Evolutionary conservation across 2,329 filamentous ascomycete species (phyloP).

Genomic region (Xylariomycetidae sp.): DNA sequence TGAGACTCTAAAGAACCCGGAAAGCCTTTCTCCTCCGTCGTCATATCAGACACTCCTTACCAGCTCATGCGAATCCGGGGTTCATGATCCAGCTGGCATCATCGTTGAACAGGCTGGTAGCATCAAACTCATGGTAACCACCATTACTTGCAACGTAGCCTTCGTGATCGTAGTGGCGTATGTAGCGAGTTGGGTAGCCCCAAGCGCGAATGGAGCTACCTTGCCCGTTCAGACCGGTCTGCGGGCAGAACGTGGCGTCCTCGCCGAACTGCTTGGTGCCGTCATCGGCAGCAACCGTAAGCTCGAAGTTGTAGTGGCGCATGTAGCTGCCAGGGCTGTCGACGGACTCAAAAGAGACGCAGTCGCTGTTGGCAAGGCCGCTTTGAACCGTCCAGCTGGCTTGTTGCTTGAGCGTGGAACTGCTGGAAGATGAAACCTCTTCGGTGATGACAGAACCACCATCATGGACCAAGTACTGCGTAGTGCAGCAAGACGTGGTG

Average conservation of each 20-base stretch:
- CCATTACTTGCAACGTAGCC: constrained; percentile 22
- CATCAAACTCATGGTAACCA: constrained; percentile 41
- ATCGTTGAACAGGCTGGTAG: constrained; percentile 39
- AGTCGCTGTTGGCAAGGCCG: constrained; percentile 50
- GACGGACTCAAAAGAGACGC: constrained; percentile 55
- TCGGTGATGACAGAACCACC: constrained; percentile 47
- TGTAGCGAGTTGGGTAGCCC: constrained; percentile 53
- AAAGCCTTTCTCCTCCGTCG: too few species aligned
- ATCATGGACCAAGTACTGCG: constrained; percentile 49
- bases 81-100: constrained; percentile 48
- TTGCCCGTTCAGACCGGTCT: constrained; percentile 41
- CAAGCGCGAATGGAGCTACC: constrained; percentile 50
- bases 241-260: constrained; percentile 58
- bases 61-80: constrained; percentile 31
- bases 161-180: constrained; percentile 47
- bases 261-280: constrained; percentile 50
- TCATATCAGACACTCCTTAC: too few species aligned
- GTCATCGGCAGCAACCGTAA: constrained; percentile 45
- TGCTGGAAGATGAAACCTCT: constrained; percentile 45
- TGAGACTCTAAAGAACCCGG: too few species aligned
- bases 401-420: constrained; percentile 40
- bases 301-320: constrained; percentile 47
- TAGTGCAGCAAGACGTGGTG: constrained; percentile 48
- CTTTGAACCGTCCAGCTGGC: constrained; percentile 48
- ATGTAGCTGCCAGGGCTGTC: constrained; percentile 54